Evolutionary conservation across 805 yeast species (phyloP).

Genomic region (Cyberlindnera americana): DNA sequence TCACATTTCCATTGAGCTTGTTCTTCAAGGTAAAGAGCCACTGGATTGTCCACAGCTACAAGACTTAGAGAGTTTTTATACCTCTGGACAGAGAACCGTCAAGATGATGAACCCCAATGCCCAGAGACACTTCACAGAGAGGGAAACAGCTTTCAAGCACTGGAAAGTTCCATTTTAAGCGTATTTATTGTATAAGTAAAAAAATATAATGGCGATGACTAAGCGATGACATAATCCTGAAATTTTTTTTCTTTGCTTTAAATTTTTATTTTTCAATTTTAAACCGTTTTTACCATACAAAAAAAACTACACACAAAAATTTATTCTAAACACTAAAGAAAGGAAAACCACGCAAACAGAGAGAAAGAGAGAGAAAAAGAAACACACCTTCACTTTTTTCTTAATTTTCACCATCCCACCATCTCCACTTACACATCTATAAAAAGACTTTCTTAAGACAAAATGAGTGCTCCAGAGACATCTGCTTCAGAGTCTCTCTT

Average conservation of each 20-base stretch:
- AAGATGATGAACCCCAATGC: slow-evolving; percentile 14
- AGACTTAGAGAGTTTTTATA: slow-evolving; percentile 3
- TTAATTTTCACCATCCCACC: too few species aligned
- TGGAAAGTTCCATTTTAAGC: slow-evolving; percentile 20
- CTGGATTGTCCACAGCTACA: too few species aligned
- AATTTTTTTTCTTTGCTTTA: too few species aligned
- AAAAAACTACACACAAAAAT: neutral
- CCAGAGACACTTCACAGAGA: slow-evolving; percentile 8
- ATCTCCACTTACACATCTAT: too few species aligned
- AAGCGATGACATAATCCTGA: slow-evolving; percentile 1
- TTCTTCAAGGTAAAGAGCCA: slow-evolving; percentile 5
- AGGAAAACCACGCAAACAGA: neutral
- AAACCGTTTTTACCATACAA: neutral
- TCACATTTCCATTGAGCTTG: slow-evolving; percentile 11
- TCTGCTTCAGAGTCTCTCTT: slow-evolving; percentile 3
- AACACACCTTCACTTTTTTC: too few species aligned
- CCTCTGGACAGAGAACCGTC: slow-evolving; percentile 7
- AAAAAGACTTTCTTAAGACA: too few species aligned
- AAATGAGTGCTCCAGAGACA: slow-evolving; percentile 2
- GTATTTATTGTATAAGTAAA: too few species aligned
- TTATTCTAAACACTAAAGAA: neutral
- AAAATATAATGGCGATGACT: too few species aligned
- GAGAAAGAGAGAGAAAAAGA: neutral
- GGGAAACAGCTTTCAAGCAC: neutral
- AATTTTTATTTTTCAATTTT: neutral